A percentile compares a stretch with the other conserved stretches of the same genome.
phyloP scores from a whole-genome alignment of 495 filamentous ascomycete species.

The Sporormia fimetaria region DNA sequence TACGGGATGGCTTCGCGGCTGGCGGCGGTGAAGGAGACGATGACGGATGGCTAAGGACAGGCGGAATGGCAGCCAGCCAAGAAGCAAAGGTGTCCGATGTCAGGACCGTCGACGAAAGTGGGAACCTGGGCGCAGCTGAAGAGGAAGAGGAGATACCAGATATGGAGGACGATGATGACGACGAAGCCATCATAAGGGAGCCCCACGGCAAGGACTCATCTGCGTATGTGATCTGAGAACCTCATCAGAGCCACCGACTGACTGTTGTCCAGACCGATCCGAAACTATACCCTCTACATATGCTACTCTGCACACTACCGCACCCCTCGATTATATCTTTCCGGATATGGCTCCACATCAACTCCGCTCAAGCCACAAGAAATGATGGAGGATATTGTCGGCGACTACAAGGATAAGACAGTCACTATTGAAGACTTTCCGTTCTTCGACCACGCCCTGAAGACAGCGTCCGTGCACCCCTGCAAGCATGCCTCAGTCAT shows the following conservation, averaged over 20 bases:
- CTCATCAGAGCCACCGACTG: neutral
- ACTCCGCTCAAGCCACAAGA: constrained; percentile 74
- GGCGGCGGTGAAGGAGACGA: constrained; percentile 47
- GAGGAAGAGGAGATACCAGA: constrained; percentile 80
- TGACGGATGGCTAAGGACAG: constrained; percentile 85
- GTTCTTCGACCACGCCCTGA: constrained; percentile 67
- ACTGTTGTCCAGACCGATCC: constrained; percentile 49
- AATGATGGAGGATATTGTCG: constrained; percentile 99
- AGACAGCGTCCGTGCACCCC: constrained; percentile 94
- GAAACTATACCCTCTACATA: constrained; percentile 96
- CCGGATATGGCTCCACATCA: constrained; percentile 71
- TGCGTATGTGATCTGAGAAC: constrained; percentile 46
- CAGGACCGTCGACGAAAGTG: constrained; percentile 70
- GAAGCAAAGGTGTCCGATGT: constrained; percentile 69
- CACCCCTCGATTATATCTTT: constrained; percentile 89
- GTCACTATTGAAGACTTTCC: constrained; percentile 97
- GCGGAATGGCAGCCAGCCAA: constrained; percentile 59
- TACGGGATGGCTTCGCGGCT: constrained; percentile 57
- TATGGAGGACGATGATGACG: constrained; percentile 96
- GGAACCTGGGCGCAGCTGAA: constrained; percentile 62
- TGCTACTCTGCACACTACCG: constrained; percentile 95
- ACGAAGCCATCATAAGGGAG: constrained; percentile 91
- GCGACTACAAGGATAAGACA: constrained; percentile 99
- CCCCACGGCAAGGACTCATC: constrained; percentile 45
- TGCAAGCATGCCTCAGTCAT: constrained; percentile 91